Percentiles rank a stretch among this genome's conserved stretches.
Evolutionary conservation across 371 early-diverging fungal genomes (phyloP).

Genomic region (Mucor indicus): DNA sequence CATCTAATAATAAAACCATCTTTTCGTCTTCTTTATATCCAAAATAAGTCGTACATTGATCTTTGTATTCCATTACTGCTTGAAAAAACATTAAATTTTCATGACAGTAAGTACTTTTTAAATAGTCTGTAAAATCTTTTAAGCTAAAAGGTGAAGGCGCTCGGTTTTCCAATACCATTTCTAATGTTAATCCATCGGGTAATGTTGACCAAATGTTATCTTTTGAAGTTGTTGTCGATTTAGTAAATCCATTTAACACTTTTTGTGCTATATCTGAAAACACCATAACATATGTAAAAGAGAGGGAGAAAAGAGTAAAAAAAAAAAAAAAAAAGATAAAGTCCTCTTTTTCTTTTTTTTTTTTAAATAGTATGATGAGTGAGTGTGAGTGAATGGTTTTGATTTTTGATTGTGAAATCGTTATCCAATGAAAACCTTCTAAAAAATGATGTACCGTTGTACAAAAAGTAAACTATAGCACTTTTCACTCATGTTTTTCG

Average conservation of each 20-base stretch:
- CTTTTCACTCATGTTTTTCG: too few relatives aligned
- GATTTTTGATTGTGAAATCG: too few relatives aligned
- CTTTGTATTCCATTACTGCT: slow-evolving; percentile 28
- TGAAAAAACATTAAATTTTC: slow-evolving; percentile 38
- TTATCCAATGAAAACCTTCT: too few relatives aligned
- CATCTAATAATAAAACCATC: slow-evolving; percentile 2
- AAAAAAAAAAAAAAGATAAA: neutral
- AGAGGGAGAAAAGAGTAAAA: too few relatives aligned
- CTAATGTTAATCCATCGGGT: slow-evolving; percentile 36
- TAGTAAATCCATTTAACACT: slow-evolving; percentile 3
- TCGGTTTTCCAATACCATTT: slow-evolving; percentile 28
- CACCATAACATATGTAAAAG: too few relatives aligned
- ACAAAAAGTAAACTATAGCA: too few relatives aligned
- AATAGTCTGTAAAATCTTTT: slow-evolving; percentile 33
- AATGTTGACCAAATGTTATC: neutral
- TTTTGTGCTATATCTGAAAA: slow-evolving; percentile 15
- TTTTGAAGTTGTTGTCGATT: neutral
- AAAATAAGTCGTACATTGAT: slow-evolving; percentile 9
- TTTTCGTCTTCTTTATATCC: neutral
- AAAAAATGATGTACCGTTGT: too few relatives aligned
- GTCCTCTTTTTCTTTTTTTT: neutral
- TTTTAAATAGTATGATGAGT: too few relatives aligned
- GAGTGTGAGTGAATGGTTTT: too few relatives aligned
- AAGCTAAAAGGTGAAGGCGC: slow-evolving; percentile 26
- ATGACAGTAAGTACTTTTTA: slow-evolving; percentile 31